A percentile compares a stretch with the other conserved stretches of the same genome.
Evolutionary conservation across 495 filamentous ascomycete genomes (phyloP).

Genomic region (Annulohypoxylon moriforme): DNA sequence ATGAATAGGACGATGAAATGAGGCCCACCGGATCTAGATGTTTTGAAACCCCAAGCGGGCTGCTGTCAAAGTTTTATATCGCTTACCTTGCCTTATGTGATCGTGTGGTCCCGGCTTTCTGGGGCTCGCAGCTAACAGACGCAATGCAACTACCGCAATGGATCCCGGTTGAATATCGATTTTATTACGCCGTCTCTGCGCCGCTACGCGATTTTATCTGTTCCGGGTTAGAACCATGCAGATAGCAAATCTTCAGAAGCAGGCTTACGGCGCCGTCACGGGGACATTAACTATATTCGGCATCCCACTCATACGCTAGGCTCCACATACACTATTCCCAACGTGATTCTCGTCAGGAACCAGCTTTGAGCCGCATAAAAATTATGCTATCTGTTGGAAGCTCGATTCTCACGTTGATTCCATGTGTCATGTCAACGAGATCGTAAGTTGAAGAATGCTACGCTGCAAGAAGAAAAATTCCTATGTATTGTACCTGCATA

Average conservation of each 20-base stretch:
- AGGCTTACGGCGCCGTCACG: constrained; percentile 22
- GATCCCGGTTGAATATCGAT: background rate
- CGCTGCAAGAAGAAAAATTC: constrained; percentile 2
- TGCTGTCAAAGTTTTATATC: constrained; percentile 26
- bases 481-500: background rate
- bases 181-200: constrained; percentile 21
- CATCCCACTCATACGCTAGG: background rate
- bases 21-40: background rate
- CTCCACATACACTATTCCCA: constrained; percentile 9
- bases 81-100: constrained; percentile 11
- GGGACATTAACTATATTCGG: constrained; percentile 27
- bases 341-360: constrained; percentile 35
- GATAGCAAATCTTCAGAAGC: constrained; percentile 25
- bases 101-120: constrained; percentile 5
- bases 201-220: background rate
- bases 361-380: constrained; percentile 40
- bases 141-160: constrained; percentile 35
- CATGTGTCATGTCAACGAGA: constrained; percentile 15
- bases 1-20: background rate
- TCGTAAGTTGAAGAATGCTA: background rate
- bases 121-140: background rate
- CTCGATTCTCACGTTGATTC: constrained; percentile 1
- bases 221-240: constrained; percentile 9
- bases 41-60: constrained; percentile 5
- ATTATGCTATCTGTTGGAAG: constrained; percentile 5